Base-by-base conservation (phyloP, 805 yeast species). In the Candida maltosa region DNA sequence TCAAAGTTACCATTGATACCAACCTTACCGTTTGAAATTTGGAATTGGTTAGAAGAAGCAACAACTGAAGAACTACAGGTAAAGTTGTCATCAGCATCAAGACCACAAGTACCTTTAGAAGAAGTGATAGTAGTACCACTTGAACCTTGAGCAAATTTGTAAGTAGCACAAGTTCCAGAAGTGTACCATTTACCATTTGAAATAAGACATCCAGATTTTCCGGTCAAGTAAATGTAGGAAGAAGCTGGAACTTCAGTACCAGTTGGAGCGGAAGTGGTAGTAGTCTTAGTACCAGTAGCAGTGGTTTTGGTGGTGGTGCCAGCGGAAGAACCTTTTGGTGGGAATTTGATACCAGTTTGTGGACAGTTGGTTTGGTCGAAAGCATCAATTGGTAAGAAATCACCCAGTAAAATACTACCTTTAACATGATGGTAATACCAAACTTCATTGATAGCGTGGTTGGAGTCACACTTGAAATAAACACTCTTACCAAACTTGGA, bases 151-250 rank as follows among this genome's bases (percentile, higher is more conserved):
- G 40, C 34, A 17, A 84, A 48, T 17, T 69, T 69, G 60, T 70
- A 89, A 4, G 83, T 78, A 4, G 96, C 97, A 58, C 97, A 91
- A 0, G 93, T 77, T 1, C 96, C 96, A 12, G 71, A 68, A 4
- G 73, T 54, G 60, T 82, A 86, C 93, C 95, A 89, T 45, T 78
- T 74, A 4, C 98, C 98, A 50, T 77, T 84, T 41, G 84, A 76
- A 50, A 89, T 91, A 39, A 91, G 62, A 59, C 96, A 87, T 7
- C 95, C 96, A 4, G 58, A 44, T 39, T 80, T 73, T 27, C 62
- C 74, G 14, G 69, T 52, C 10, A 78, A 59, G 35, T 63, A 70
- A 30, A 85, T 51, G 47, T 57, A 67, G 8, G 68, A 65, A 6
- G 42, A 39, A 14, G 42, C 37, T 5, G 47, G 48, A 3, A 42